Base-by-base conservation (phyloP, 108 stramenopile species). In the Pseudonitzschia multistriata region DNA sequence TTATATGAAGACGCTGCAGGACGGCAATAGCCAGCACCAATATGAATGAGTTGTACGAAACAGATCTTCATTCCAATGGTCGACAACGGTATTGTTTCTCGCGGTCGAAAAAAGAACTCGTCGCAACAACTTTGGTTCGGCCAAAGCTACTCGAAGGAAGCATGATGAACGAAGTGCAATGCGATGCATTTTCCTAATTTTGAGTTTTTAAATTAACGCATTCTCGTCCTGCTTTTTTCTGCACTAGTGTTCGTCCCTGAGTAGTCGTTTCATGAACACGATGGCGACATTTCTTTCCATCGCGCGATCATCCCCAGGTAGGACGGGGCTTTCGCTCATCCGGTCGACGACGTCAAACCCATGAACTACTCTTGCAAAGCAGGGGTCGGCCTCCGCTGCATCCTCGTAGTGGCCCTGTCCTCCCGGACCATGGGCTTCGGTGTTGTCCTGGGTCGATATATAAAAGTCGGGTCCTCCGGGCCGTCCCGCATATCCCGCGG, bases 401-500 rank as follows among this genome's bases (percentile, higher is more conserved):
- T 91, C 88, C 34, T 88, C 84, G 60, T 81, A 79, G 35, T 49
- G 67, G 25, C 49, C 62, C 62, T 96, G 96, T 19, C 92, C 93
- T 5, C 95, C 97, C 1, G 96, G 94, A 2, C 97, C 97, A 75
- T 98, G 96, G 67, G 79, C 74, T 11, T 53, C 36, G 8, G 81
- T 74, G 75, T 98, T 98, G 74, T 98, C 81, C 1, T 73, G 45
- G 57, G 76, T 93, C 65, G 81, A 86, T 39, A 98, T 85, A 63
- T 98, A 98, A 75, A 95, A 94, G 52, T 94, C 92, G 21, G 95
- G 93, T 19, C 97, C 97, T 17, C 89, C 94, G 2, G 97, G 97
- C 47, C 97, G 79, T 54, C 94, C 96, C 3, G 91, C 84, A 52
- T 89, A 89, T 6, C 93, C 96, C 8, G 95, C 31, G 7, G 96